Conservation (phyloP, 2,329 filamentous ascomycete genomes). For the Calonectria pteridis region DNA sequence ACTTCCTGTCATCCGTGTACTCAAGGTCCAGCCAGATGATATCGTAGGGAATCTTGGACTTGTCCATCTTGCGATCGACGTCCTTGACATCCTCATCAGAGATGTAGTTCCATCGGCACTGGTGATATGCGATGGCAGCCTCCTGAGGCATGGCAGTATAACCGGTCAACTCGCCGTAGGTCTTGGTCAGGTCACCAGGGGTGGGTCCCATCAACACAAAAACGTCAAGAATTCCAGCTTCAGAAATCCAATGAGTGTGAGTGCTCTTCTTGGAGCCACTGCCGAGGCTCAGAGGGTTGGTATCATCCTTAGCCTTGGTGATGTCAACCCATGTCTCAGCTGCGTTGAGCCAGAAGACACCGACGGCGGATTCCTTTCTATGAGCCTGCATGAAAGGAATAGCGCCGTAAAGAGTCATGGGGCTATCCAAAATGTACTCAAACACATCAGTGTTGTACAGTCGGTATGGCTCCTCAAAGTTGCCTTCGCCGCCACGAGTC, state of each 20-base stretch:
- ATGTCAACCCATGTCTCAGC: conserved; percentile 99
- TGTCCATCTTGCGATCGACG: conserved; percentile 96
- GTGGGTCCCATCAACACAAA: conserved; percentile 95
- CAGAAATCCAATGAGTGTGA: conserved; percentile 96
- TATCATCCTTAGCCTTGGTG: conserved; percentile 79
- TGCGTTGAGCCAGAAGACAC: conserved; percentile 96
- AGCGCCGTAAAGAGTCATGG: conserved; percentile 97
- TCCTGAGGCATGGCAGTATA: conserved; percentile 92
- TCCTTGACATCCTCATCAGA: conserved; percentile 97
- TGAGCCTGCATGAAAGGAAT: conserved; percentile 99
- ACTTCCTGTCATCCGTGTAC: conserved; percentile 96
- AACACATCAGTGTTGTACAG: conserved; percentile 98
- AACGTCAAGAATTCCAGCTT: conserved; percentile 88
- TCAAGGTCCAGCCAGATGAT: conserved; percentile 99
- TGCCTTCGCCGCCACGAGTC: conserved; percentile 88
- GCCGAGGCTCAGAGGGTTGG: conserved; percentile 83
- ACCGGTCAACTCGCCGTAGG: conserved; percentile 91
- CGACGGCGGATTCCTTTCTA: conserved; percentile 91
- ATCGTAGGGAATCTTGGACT: conserved; percentile 94
- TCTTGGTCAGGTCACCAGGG: conserved; percentile 83
- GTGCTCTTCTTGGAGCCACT: conserved; percentile 78
- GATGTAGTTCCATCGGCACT: conserved; percentile 99
- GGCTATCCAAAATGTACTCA: conserved; percentile 96
- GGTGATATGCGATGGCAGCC: conserved; percentile 93
- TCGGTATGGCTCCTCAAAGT: conserved; percentile 90